Percentiles rank a stretch among this genome's conserved stretches.
Conservation (phyloP, 2,329 filamentous ascomycete species). For the Cladobotryum mycophilum region DNA sequence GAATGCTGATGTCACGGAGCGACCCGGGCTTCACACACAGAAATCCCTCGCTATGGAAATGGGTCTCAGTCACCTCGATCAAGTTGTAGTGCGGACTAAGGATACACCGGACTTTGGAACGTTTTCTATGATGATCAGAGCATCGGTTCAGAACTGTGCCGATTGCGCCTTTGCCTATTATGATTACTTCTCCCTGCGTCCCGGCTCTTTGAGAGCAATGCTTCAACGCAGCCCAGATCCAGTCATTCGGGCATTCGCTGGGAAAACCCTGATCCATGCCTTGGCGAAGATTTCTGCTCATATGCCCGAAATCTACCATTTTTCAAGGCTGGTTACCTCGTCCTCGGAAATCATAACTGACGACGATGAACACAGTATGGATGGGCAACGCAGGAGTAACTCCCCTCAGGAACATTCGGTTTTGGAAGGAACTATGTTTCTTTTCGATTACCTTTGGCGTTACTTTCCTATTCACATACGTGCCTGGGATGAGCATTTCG, state of each 20-base stretch:
- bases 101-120: slow-evolving; percentile 57
- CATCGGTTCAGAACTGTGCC: slow-evolving; percentile 41
- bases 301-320: slow-evolving; percentile 43
- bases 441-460: slow-evolving; percentile 54
- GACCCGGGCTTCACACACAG: slow-evolving; percentile 19
- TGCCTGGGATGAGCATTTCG: slow-evolving; percentile 73
- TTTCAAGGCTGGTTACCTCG: not conserved
- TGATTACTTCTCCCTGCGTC: slow-evolving; percentile 52
- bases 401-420: slow-evolving; percentile 18
- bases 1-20: not conserved
- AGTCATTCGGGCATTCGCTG: slow-evolving; percentile 47
- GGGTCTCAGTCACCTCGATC: slow-evolving; percentile 62
- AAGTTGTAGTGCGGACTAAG: slow-evolving; percentile 66
- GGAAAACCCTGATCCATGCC: slow-evolving; percentile 45
- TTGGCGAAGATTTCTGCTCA: slow-evolving; percentile 46
- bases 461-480: slow-evolving; percentile 55
- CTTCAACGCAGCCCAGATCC: slow-evolving; percentile 55
- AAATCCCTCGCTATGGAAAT: slow-evolving; percentile 49
- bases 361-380: not conserved
- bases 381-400: not conserved
- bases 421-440: slow-evolving; percentile 34
- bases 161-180: slow-evolving; percentile 54
- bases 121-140: slow-evolving; percentile 44
- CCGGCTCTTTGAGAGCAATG: slow-evolving; percentile 56
- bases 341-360: not conserved